A percentile compares a stretch with the other conserved stretches of the same genome.
Evolutionary conservation across 2,329 filamentous ascomycete species (phyloP).

Genomic region (Metarhizium sp.): DNA sequence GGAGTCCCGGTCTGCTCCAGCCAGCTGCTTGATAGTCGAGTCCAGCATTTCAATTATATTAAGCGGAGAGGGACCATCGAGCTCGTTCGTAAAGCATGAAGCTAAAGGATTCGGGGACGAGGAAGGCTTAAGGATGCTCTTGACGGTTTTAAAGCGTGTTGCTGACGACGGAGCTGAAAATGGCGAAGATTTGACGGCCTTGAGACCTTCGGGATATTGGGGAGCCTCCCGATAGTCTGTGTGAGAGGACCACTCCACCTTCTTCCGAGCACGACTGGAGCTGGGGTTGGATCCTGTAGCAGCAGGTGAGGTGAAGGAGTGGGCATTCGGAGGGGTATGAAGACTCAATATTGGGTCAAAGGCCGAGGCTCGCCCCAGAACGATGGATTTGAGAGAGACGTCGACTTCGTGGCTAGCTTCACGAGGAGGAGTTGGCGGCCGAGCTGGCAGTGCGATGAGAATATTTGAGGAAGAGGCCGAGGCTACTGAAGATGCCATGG

Average conservation of each 20-base stretch:
- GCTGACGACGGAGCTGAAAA: constrained; percentile 25
- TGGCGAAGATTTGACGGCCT: constrained; percentile 28
- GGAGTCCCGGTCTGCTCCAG: constrained; percentile 59
- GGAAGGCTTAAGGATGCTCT: constrained; percentile 71
- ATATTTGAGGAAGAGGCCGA: constrained; percentile 22
- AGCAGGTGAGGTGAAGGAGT: constrained; percentile 33
- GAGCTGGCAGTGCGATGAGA: constrained; percentile 44
- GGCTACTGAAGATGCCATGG: constrained; percentile 32
- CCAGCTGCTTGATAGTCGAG: constrained; percentile 73
- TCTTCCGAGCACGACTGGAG: constrained; percentile 38
- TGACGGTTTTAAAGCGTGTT: constrained; percentile 36
- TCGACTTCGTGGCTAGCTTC: constrained; percentile 35
- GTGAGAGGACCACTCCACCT: constrained; percentile 47
- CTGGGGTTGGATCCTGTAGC: constrained; percentile 32
- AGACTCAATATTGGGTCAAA: constrained; percentile 27
- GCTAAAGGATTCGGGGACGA: constrained; percentile 37
- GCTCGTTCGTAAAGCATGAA: constrained; percentile 29
- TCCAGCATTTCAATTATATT: constrained; percentile 75
- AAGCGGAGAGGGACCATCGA: constrained; percentile 30
- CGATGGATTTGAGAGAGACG: constrained; percentile 23
- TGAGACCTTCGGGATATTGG: constrained; percentile 30
- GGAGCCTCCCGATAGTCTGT: constrained; percentile 49
- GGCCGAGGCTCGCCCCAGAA: constrained; percentile 24
- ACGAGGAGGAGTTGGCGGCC: constrained; percentile 60
- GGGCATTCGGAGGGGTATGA: constrained; percentile 42